Base-by-base conservation (phyloP, 768 basidiomycete genomes). In the Goffeauzyma gilvescens region DNA sequence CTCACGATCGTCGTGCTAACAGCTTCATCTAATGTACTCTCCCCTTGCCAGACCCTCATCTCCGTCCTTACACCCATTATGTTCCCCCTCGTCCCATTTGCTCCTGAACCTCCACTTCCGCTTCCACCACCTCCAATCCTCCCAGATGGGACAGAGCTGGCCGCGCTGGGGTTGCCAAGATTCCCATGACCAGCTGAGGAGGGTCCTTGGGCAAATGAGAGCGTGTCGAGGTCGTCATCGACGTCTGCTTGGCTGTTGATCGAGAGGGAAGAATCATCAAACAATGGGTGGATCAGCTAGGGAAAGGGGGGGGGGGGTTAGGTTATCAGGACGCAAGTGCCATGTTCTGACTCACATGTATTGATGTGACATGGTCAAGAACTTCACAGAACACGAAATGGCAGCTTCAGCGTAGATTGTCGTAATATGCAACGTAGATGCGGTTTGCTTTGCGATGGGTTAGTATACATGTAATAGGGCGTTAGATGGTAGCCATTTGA, bases 11-110 rank as follows among this genome's bases (percentile, higher is more conserved):
- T 96, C 24, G 72, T 71, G 4, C 77, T 74, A 14, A 96, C 72
- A 3, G 89, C 86, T 60, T 96, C 89, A 55, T 95, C 89, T 24
- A 96, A 71, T 0, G 89, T 93, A 54, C 89, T 82, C 7, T 69
- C 71, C 8, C 80, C 81, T n/a, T n/a, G n/a, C n/a, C 82, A 71
- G 62, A 32, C 41, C 24, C 89, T 75, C 38, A 82, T 83, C 66
- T 96, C 89, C 2, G 86, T 76, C 53, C 73, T 75, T 36, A 93
- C n/a, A n/a, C n/a, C 41, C 24, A 89, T 75, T 37, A 82, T 83
- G 65, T 96, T 89, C 2, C 86, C 76, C 53, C 73, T 75, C 36
- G 93, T 71, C 17, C 85, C 86, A n/a, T 83, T 86, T 48, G 50
- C 55, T 13, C 42, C 45, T 36, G 49, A 58, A 20, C 50, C 50